Evolutionary conservation across 2,329 filamentous ascomycete genomes (phyloP).

Genomic region (Scorias spongiosa): DNA sequence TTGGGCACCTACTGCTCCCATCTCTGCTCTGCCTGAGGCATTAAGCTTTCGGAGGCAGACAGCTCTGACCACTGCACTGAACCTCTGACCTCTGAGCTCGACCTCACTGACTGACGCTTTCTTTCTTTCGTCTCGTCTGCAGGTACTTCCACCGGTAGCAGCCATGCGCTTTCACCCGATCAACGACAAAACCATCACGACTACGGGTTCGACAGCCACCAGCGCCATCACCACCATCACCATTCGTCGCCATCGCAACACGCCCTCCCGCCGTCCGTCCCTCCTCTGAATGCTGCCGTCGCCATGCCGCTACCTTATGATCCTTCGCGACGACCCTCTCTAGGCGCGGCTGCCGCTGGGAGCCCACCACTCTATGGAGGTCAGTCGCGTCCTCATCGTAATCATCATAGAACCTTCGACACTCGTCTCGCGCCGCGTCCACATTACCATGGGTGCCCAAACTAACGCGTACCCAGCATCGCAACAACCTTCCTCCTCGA

Average conservation of each 20-base stretch:
- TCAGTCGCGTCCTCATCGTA: not conserved
- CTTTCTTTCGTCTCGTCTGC: too few relatives aligned
- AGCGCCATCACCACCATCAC: conserved; percentile 6
- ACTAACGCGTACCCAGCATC: not conserved
- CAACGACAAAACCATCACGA: not conserved
- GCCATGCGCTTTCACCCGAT: not conserved
- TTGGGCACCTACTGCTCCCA: too few relatives aligned
- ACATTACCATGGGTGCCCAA: too few relatives aligned
- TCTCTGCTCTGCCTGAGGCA: too few relatives aligned
- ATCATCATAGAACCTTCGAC: too few relatives aligned
- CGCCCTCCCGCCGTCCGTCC: conserved; percentile 7
- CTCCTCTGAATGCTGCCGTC: conserved; percentile 14
- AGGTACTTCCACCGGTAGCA: too few relatives aligned
- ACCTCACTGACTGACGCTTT: too few relatives aligned
- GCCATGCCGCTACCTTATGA: conserved; percentile 29
- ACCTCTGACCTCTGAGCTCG: too few relatives aligned
- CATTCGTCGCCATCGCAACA: conserved; percentile 10
- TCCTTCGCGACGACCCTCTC: conserved; percentile 26
- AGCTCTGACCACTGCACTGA: too few relatives aligned
- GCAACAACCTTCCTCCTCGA: conserved; percentile 8
- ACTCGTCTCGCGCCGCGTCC: too few relatives aligned
- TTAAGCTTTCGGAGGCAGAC: too few relatives aligned
- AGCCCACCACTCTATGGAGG: conserved; percentile 18
- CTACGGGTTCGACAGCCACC: not conserved
- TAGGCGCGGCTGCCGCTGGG: conserved; percentile 21